Percentiles rank a stretch among this genome's conserved stretches.
These are phyloP conservation scores for Tetrahymena malaccensis DNA, from an alignment of 73 alveolate species.

Conservation along the genomic window DNA sequence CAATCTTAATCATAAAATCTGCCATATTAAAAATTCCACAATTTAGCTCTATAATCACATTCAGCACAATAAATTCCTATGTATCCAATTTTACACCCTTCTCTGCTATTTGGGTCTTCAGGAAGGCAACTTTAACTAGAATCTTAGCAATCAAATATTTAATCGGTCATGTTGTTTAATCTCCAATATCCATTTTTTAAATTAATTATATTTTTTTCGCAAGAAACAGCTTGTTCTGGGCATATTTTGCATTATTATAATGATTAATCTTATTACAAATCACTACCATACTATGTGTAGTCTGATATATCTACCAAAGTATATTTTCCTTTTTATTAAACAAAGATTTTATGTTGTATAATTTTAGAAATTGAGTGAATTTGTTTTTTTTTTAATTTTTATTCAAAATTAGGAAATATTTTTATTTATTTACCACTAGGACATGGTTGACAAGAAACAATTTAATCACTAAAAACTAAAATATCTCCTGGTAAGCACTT, in stretches of 20 bases:
- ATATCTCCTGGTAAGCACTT: neutral
- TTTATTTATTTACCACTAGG: neutral
- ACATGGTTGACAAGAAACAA: neutral
- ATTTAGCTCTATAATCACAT: neutral
- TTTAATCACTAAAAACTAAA: neutral
- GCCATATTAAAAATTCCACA: neutral
- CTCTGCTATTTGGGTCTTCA: neutral
- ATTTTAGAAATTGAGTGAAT: no score
- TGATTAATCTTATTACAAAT: neutral
- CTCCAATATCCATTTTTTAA: neutral
- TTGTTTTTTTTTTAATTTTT: no score
- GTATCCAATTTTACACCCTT: neutral
- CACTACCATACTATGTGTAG: neutral
- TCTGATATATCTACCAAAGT: neutral
- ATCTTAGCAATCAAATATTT: neutral
- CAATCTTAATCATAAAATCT: neutral
- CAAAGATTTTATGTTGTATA: neutral
- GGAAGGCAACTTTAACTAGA: neutral
- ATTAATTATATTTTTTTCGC: neutral
- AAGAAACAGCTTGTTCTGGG: neutral
- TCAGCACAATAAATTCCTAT: neutral
- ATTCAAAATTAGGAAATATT: no score
- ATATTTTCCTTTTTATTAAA: neutral
- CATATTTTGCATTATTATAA: neutral
- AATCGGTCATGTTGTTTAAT: neutral